phyloP scores from a whole-genome alignment of 495 filamentous ascomycete genomes.

The Annulohypoxylon stygium region DNA sequence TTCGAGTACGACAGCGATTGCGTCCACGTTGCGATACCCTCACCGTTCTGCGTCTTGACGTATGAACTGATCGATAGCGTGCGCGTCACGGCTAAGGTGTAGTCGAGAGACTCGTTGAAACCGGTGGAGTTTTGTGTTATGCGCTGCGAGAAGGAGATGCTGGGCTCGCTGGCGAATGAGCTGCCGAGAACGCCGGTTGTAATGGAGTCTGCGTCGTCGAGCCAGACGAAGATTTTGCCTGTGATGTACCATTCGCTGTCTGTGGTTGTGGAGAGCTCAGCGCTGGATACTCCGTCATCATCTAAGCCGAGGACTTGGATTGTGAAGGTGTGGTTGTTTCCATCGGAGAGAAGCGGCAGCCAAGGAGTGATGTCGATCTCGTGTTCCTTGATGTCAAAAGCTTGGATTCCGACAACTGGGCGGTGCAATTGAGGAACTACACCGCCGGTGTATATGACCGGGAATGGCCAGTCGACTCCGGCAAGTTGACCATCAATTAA shows the following conservation, averaged over 20 bases:
- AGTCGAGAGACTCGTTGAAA: conserved; percentile 72
- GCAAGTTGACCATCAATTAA: conserved; percentile 82
- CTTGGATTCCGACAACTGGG: conserved; percentile 86
- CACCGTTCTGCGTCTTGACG: conserved; percentile 64
- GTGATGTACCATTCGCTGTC: conserved; percentile 83
- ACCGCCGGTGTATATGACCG: conserved; percentile 90
- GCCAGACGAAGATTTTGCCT: conserved; percentile 87
- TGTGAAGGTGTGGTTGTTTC: conserved; percentile 74
- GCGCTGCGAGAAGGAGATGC: conserved; percentile 56
- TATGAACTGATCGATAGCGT: conserved; percentile 67
- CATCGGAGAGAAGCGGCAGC: conserved; percentile 78
- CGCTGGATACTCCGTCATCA: conserved; percentile 60
- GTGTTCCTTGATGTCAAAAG: conserved; percentile 85
- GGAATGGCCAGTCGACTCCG: conserved; percentile 90
- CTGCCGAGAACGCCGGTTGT: conserved; percentile 64
- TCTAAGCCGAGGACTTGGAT: conserved; percentile 77
- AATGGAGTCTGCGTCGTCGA: conserved; percentile 65
- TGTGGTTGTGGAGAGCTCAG: conserved; percentile 69
- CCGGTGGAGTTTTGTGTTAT: conserved; percentile 64
- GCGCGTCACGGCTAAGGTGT: conserved; percentile 70
- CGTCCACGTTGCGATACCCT: conserved; percentile 65
- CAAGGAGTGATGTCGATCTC: conserved; percentile 91
- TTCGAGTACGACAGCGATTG: conserved; percentile 74
- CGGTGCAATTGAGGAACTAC: conserved; percentile 85
- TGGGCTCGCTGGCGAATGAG: conserved; percentile 43